These are phyloP conservation scores for Fusarium siculi DNA, from an alignment of 2,329 filamentous ascomycete genomes.

Conservation along the genomic window DNA sequence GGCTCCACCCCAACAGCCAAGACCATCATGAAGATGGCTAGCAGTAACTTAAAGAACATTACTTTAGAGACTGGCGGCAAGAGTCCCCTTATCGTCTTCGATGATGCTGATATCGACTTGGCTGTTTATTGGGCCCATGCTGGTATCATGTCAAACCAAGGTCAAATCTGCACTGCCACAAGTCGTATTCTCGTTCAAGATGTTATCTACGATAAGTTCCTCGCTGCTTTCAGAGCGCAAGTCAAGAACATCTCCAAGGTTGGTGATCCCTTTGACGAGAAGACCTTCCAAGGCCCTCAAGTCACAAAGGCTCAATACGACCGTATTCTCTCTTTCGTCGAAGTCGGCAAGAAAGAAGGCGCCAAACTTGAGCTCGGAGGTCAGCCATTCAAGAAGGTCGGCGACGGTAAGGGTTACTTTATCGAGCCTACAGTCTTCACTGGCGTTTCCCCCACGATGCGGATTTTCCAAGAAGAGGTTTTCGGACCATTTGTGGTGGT, in stretches of 20 bases:
- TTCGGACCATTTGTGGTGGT: constrained; percentile 59
- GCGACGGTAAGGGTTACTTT: constrained; percentile 57
- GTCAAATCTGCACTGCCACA: constrained; percentile 73
- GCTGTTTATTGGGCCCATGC: constrained; percentile 68
- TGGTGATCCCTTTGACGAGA: constrained; percentile 75
- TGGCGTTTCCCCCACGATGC: constrained; percentile 54
- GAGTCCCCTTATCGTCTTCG: constrained; percentile 71
- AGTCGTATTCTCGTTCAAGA: constrained; percentile 74
- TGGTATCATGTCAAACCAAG: constrained; percentile 69
- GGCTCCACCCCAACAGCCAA: constrained; percentile 78
- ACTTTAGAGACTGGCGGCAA: constrained; percentile 76
- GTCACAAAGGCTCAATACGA: constrained; percentile 78
- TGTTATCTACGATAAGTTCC: constrained; percentile 69
- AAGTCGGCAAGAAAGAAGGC: constrained; percentile 76
- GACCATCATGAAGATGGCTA: constrained; percentile 80
- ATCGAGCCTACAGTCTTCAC: constrained; percentile 59
- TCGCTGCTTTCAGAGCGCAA: constrained; percentile 47
- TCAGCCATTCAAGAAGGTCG: constrained; percentile 45
- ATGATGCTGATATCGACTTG: constrained; percentile 73
- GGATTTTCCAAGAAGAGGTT: constrained; percentile 58
- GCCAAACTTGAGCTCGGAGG: constrained; percentile 74
- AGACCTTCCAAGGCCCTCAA: constrained; percentile 80
- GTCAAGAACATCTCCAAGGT: constrained; percentile 64
- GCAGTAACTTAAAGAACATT: constrained; percentile 73
- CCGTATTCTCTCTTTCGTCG: constrained; percentile 74